Conservation (phyloP, 208 protist species). For the Leishmania turanica region DNA sequence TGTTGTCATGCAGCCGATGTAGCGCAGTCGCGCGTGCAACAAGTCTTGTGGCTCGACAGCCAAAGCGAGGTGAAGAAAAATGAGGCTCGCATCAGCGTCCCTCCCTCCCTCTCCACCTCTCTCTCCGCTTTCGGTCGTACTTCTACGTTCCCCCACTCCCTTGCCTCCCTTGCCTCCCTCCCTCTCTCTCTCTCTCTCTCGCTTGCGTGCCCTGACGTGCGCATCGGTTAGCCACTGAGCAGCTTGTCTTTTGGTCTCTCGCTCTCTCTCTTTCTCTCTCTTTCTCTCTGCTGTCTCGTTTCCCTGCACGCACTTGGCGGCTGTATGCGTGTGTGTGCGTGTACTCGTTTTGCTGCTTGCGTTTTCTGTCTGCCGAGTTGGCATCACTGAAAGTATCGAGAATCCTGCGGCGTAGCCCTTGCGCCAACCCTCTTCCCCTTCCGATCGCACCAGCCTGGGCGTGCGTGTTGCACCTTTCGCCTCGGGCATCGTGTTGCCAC, state of each 20-base stretch:
- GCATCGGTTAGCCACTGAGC: not conserved
- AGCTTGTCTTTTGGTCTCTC: not conserved
- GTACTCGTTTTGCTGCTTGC: not conserved
- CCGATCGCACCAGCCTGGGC: not conserved
- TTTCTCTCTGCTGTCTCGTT: too few relatives aligned
- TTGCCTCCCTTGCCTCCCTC: too few relatives aligned
- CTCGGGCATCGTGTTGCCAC: not conserved
- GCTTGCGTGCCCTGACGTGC: not conserved
- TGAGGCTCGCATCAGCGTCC: not conserved
- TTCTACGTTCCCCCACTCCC: not conserved
- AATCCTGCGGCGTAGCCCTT: not conserved
- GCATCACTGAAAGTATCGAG: not conserved
- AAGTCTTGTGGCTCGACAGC: not conserved
- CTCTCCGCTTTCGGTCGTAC: not conserved
- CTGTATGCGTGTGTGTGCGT: not conserved
- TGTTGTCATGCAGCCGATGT: not conserved
- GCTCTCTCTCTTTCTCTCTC: too few relatives aligned
- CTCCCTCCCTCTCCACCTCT: not conserved
- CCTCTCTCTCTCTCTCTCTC: not conserved
- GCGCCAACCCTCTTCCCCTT: not conserved
- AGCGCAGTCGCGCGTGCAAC: not conserved
- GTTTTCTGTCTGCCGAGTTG: not conserved
- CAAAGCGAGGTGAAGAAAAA: not conserved
- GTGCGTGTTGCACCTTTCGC: not conserved
- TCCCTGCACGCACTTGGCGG: not conserved